phyloP scores from a whole-genome alignment of 2,329 filamentous ascomycete genomes.

The Herpotrichia juniperi region DNA sequence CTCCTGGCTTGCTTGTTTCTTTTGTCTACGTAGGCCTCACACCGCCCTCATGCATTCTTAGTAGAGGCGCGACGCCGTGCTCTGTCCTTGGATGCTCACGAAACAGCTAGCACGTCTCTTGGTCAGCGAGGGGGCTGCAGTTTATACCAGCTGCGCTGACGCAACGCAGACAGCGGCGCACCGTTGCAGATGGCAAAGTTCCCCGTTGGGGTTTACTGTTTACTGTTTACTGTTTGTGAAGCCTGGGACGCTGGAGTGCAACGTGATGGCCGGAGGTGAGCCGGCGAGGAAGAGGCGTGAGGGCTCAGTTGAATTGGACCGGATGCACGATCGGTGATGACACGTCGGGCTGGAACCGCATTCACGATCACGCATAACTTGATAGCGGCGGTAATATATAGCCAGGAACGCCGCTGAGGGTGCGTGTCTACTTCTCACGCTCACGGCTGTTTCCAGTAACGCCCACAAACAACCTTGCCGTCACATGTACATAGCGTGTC shows the following conservation, averaged over 20 bases:
- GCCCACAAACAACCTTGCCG: too few relatives aligned
- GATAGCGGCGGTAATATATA: background rate
- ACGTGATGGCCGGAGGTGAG: background rate
- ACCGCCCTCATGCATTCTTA: conserved; percentile 18
- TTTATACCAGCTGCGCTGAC: background rate
- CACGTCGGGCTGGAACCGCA: too few relatives aligned
- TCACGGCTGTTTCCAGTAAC: too few relatives aligned
- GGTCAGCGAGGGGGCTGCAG: background rate
- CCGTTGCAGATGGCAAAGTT: background rate
- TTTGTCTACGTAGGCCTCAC: conserved; percentile 15
- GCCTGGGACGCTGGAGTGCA: background rate
- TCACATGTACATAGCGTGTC: too few relatives aligned
- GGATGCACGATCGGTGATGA: too few relatives aligned
- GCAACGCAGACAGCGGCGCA: background rate
- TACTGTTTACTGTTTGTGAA: too few relatives aligned
- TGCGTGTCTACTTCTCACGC: too few relatives aligned
- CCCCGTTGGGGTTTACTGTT: too few relatives aligned
- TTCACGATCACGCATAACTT: conserved; percentile 1
- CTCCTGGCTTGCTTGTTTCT: background rate
- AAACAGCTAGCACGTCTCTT: background rate
- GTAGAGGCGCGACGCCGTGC: conserved; percentile 9
- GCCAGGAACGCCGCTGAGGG: background rate
- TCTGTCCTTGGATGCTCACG: conserved; percentile 4
- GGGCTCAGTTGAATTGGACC: too few relatives aligned
- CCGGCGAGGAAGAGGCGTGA: background rate